A percentile compares a stretch with the other conserved stretches of the same genome.
These are phyloP conservation scores for Lepidium africanum DNA, from an alignment of 345 rosid genomes.

Conservation along the genomic window DNA sequence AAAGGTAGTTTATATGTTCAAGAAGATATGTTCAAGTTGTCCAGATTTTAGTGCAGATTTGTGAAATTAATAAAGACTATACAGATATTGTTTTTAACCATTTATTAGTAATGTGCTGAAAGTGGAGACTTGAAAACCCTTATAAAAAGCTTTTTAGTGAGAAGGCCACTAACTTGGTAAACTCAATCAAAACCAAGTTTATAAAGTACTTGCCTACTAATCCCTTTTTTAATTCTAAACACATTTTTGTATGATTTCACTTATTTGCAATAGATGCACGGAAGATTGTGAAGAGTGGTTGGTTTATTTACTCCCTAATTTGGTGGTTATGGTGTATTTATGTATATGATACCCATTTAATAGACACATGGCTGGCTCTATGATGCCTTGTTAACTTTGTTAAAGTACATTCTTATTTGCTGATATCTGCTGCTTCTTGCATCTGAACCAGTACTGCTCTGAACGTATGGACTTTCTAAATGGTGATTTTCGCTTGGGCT, in stretches of 20 bases:
- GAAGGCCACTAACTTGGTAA: constrained; percentile 10
- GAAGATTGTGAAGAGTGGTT: constrained; percentile 11
- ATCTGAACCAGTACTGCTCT: too few relatives aligned
- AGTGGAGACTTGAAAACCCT: constrained; percentile 4
- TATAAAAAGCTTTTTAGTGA: constrained; percentile 4
- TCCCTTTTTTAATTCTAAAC: neutral
- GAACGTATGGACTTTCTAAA: constrained; percentile 10
- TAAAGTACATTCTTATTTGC: neutral
- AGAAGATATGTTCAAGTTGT: constrained; percentile 13
- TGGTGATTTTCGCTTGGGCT: constrained; percentile 22
- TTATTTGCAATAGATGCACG: neutral
- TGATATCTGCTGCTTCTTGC: constrained; percentile 5
- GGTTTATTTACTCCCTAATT: neutral
- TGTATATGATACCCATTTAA: neutral
- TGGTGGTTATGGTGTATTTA: neutral
- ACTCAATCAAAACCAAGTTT: constrained; percentile 10
- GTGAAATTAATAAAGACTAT: constrained; percentile 12
- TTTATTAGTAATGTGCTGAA: neutral
- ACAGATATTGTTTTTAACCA: neutral
- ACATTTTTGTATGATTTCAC: neutral
- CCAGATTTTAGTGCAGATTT: constrained; percentile 20
- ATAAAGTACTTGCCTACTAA: neutral
- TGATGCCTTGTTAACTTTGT: constrained; percentile 1
- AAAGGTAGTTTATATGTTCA: constrained; percentile 10
- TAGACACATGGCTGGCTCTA: neutral